These are phyloP conservation scores for Saturnispora quitensis DNA, from an alignment of 805 yeast species.

Conservation along the genomic window DNA sequence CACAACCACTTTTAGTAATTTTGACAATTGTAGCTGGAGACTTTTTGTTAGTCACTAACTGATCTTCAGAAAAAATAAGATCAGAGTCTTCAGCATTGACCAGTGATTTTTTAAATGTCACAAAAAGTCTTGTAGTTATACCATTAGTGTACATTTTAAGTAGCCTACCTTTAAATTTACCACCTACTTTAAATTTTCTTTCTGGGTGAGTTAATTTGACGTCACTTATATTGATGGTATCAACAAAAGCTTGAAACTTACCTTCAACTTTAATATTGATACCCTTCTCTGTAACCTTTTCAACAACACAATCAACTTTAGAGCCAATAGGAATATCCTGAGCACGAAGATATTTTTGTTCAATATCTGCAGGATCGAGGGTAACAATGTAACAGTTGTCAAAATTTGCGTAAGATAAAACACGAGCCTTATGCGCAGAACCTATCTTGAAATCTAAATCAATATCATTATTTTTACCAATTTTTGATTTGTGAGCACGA, in stretches of 20 bases:
- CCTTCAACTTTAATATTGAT: slow-evolving; percentile 57
- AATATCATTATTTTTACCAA: slow-evolving; percentile 39
- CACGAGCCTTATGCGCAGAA: slow-evolving; percentile 66
- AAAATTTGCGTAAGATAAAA: slow-evolving; percentile 55
- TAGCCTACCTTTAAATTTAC: slow-evolving; percentile 69
- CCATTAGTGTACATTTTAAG: slow-evolving; percentile 38
- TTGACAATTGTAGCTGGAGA: slow-evolving; percentile 68
- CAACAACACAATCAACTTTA: slow-evolving; percentile 44
- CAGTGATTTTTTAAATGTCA: slow-evolving; percentile 78
- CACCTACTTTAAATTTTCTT: slow-evolving; percentile 79
- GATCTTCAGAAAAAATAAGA: slow-evolving; percentile 33
- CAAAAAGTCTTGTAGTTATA: slow-evolving; percentile 37
- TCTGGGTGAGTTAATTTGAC: slow-evolving; percentile 81
- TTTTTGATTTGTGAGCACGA: slow-evolving; percentile 69
- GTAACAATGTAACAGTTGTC: slow-evolving; percentile 66
- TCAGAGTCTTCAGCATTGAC: slow-evolving; percentile 56
- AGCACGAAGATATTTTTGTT: slow-evolving; percentile 55
- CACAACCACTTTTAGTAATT: slow-evolving; percentile 68
- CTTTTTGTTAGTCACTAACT: slow-evolving; percentile 36
- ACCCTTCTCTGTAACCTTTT: slow-evolving; percentile 56
- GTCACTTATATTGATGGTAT: slow-evolving; percentile 73
- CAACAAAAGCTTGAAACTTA: slow-evolving; percentile 66
- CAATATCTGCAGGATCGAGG: slow-evolving; percentile 54
- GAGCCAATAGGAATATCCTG: slow-evolving; percentile 76
- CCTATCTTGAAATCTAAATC: slow-evolving; percentile 50